phyloP scores from a whole-genome alignment of 129 eudicot genomes.

The Chrysanthemum seticuspe region DNA sequence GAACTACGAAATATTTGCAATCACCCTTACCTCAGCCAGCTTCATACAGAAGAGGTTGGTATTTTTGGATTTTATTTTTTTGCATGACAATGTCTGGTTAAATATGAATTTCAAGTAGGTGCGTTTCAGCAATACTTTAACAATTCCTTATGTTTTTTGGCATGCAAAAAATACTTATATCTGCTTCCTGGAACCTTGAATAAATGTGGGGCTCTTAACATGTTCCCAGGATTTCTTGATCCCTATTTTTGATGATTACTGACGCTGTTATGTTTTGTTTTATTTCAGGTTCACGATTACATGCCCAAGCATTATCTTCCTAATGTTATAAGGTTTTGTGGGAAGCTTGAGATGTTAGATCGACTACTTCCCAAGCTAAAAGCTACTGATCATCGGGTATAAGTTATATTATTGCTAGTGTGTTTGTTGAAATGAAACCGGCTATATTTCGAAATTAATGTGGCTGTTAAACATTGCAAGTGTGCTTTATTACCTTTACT shows the following conservation, averaged over 20 bases:
- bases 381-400: conserved; percentile 99
- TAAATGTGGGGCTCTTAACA: neutral
- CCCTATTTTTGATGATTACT: conserved; percentile 9
- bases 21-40: conserved; percentile 98
- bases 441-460: neutral
- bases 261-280: conserved; percentile 2
- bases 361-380: conserved; percentile 87
- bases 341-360: conserved; percentile 99
- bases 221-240: conserved; percentile 5
- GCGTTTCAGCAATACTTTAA: conserved; percentile 1
- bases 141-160: neutral
- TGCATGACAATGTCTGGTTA: neutral
- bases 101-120: neutral
- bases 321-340: conserved; percentile 83
- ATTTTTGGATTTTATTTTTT: conserved; percentile 6
- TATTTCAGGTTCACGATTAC: conserved; percentile 71
- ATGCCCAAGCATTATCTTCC: conserved; percentile 94
- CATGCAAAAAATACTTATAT: neutral
- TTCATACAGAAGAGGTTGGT: conserved; percentile 88
- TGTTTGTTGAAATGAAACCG: conserved; percentile 10
- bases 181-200: neutral
- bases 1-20: conserved; percentile 97
- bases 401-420: neutral
- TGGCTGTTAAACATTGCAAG: conserved; percentile 3
- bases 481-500: neutral